phyloP scores from a whole-genome alignment of 495 filamentous ascomycete species.

The Neurospora intermedia region DNA sequence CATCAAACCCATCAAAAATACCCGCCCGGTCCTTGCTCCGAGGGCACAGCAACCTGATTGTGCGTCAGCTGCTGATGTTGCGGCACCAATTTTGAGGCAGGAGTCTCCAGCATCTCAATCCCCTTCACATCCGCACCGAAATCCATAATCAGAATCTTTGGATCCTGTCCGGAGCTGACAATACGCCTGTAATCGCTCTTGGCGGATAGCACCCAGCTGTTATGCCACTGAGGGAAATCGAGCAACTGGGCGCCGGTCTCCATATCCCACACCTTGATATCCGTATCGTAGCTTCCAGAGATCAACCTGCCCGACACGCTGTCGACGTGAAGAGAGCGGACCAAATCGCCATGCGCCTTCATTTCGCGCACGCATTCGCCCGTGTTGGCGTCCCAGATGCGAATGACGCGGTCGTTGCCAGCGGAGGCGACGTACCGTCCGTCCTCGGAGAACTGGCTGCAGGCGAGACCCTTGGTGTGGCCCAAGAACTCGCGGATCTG shows the following conservation, averaged over 20 bases:
- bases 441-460: slow-evolving; percentile 91
- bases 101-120: slow-evolving; percentile 41
- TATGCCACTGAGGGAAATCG: slow-evolving; percentile 80
- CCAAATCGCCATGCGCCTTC: slow-evolving; percentile 66
- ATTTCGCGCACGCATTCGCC: slow-evolving; percentile 72
- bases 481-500: slow-evolving; percentile 80
- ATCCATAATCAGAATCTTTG: slow-evolving; percentile 84
- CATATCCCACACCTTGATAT: slow-evolving; percentile 85
- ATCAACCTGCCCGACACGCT: slow-evolving; percentile 70
- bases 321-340: slow-evolving; percentile 83
- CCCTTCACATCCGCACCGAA: slow-evolving; percentile 51
- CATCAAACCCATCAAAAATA: not conserved
- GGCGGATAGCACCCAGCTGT: slow-evolving; percentile 90
- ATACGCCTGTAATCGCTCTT: slow-evolving; percentile 92
- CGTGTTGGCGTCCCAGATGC: slow-evolving; percentile 86
- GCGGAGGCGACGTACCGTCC: slow-evolving; percentile 79
- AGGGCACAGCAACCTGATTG: not conserved
- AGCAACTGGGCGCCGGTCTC: slow-evolving; percentile 60
- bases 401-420: slow-evolving; percentile 87
- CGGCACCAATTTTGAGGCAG: not conserved
- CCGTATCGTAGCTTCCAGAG: slow-evolving; percentile 85
- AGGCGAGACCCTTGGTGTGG: slow-evolving; percentile 83
- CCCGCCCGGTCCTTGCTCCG: not conserved
- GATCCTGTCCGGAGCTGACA: slow-evolving; percentile 87
- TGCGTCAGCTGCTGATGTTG: not conserved